Base-by-base conservation (phyloP, 179 eudicot species). In the Carnegiea gigantea region DNA sequence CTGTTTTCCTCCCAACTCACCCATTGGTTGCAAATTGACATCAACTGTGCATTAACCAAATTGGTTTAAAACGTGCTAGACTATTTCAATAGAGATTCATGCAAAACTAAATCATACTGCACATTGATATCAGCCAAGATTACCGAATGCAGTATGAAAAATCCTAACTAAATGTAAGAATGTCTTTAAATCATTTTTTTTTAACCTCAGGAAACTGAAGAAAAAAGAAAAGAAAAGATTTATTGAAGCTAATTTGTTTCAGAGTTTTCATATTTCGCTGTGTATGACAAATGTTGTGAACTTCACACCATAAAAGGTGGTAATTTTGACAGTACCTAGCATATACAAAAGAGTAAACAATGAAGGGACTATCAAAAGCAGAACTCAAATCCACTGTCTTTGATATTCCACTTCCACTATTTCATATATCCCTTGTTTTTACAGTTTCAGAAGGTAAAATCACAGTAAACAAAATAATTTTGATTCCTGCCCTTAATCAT, bases 371-470 rank as follows among this genome's bases (percentile, higher is more conserved):
- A 15, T 57, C 62, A 57, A 5, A 57, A 57, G 62, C 62, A 57
- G n/a, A 57, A 57, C n/a, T 20, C 62, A 57, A 62, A 67, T 26
- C 26, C 20, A 12, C 7, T 13, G 40, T 26, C 6, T 5, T 67
- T 67, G 18, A 67, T 11, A 13, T 23, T 26, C 38, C 2, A 30
- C 40, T 76, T 40, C 79, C 48, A 28, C 49, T 23, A 73, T 14
- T 65, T 51, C 20, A 2, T 11, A 6, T 20, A 54, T 53, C 9
- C 9, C 36, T 59, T 54, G 13, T 38, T 70, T 70, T 30, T 12
- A 76, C 68, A 76, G 48, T 54, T 54, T 36, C 48, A 76, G 49
- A 76, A 57, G 54, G 68, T 20, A 9, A 53, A 75, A 10, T 24
- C 30, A 48, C 30, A 2, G 77, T 30, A 33, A 76, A 76, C n/a